These are phyloP conservation scores for Capronia coronata DNA, from an alignment of 2,329 filamentous ascomycete species.

Conservation along the genomic window DNA sequence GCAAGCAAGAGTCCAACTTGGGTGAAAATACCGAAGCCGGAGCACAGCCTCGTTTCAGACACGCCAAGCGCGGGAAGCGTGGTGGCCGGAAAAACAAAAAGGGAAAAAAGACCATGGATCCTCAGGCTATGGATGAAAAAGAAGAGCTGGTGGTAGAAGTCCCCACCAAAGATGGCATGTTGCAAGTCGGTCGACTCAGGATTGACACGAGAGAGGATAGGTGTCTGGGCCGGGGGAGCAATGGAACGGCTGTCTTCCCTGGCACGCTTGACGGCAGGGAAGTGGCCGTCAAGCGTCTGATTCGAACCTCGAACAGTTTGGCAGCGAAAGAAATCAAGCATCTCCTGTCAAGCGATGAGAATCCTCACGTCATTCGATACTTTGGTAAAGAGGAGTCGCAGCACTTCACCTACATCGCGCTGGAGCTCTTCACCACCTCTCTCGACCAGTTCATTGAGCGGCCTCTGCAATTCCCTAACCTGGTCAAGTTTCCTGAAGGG, in stretches of 20 bases:
- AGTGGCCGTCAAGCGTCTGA: slow-evolving; percentile 93
- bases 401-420: slow-evolving; percentile 89
- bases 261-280: slow-evolving; percentile 90
- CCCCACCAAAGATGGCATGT: slow-evolving; percentile 53
- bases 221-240: slow-evolving; percentile 70
- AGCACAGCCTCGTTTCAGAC: slow-evolving; percentile 22
- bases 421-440: slow-evolving; percentile 90
- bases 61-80: slow-evolving; percentile 30
- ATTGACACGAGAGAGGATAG: slow-evolving; percentile 50
- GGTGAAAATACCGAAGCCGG: slow-evolving; percentile 20
- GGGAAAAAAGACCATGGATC: slow-evolving; percentile 31
- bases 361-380: slow-evolving; percentile 94
- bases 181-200: slow-evolving; percentile 55
- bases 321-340: slow-evolving; percentile 89
- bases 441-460: slow-evolving; percentile 85
- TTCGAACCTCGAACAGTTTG: slow-evolving; percentile 92
- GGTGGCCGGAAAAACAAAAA: slow-evolving; percentile 30
- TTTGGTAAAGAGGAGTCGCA: slow-evolving; percentile 84
- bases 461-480: slow-evolving; percentile 57
- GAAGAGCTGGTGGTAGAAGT: slow-evolving; percentile 35
- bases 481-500: slow-evolving; percentile 60
- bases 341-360: slow-evolving; percentile 86
- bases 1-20: slow-evolving; percentile 15
- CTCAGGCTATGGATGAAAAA: slow-evolving; percentile 25
- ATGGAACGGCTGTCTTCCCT: slow-evolving; percentile 92